A percentile compares a stretch with the other conserved stretches of the same genome.
Conservation (phyloP, 2,329 filamentous ascomycete genomes). For the Xylariomycetidae sp. region DNA sequence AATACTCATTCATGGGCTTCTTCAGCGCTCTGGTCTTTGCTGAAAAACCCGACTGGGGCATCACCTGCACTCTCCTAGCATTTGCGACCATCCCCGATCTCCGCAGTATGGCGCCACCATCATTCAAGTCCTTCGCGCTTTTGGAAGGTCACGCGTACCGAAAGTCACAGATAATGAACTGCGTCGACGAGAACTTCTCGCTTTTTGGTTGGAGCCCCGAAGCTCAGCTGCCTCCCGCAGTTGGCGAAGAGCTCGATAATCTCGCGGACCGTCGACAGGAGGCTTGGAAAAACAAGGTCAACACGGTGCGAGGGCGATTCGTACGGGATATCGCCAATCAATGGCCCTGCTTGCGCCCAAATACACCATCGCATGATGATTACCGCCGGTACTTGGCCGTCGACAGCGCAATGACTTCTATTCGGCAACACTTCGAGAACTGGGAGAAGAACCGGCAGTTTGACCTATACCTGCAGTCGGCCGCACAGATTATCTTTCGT, state of each 20-base stretch:
- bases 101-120: neutral
- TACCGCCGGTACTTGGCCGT: neutral
- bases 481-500: neutral
- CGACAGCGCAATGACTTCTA: neutral
- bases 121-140: neutral
- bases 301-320: neutral
- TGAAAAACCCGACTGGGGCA: neutral
- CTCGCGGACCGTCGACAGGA: neutral
- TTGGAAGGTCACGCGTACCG: neutral
- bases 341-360: neutral
- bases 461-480: neutral
- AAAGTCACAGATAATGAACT: neutral
- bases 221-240: neutral
- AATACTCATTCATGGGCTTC: neutral
- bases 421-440: neutral
- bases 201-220: neutral
- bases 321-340: neutral
- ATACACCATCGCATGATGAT: neutral
- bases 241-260: neutral
- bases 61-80: neutral
- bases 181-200: neutral
- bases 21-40: neutral
- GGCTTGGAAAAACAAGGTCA: neutral
- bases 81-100: neutral
- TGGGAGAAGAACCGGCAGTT: neutral